Conservation (phyloP, 169 alveolate species). For the Babesia caballi region DNA sequence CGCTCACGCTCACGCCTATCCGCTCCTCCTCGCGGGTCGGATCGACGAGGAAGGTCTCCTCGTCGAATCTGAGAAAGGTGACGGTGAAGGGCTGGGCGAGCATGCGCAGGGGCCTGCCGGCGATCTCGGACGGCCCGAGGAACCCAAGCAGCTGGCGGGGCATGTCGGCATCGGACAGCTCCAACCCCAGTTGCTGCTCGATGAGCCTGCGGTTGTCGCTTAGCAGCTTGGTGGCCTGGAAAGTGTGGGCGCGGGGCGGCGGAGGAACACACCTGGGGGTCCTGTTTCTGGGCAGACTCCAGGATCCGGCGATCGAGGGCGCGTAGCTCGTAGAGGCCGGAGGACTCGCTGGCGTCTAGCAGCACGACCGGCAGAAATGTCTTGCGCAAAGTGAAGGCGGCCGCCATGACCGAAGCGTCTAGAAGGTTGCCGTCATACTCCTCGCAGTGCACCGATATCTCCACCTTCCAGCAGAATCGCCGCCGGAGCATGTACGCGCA, state of each 20-base stretch:
- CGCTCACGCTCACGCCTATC: conserved; percentile 20
- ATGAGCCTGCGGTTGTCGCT: not conserved
- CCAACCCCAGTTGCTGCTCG: not conserved
- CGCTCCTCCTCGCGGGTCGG: conserved; percentile 60
- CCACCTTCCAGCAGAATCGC: conserved; percentile 43
- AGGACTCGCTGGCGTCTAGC: not conserved
- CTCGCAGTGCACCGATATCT: conserved; percentile 31
- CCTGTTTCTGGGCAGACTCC: not conserved
- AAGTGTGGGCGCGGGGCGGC: not conserved
- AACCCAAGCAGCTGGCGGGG: not conserved
- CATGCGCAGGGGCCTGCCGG: conserved; percentile 1
- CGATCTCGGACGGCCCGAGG: not conserved
- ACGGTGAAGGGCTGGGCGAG: conserved; percentile 44
- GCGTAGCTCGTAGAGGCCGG: not conserved
- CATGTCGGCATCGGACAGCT: not conserved
- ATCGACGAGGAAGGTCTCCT: conserved; percentile 37
- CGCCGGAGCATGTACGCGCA: not conserved
- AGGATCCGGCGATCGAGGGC: not conserved
- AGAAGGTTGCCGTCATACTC: conserved; percentile 61
- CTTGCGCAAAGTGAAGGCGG: conserved; percentile 24
- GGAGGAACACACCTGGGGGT: not conserved
- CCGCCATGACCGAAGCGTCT: conserved; percentile 38
- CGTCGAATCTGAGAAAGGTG: conserved; percentile 31
- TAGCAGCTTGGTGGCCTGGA: not conserved
- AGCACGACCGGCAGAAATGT: conserved; percentile 34